Evolutionary conservation across 768 basidiomycete species (phyloP), one percentile per base, ranked within the genome.

Genomic region (Macrolepiota dolichaula): DNA sequence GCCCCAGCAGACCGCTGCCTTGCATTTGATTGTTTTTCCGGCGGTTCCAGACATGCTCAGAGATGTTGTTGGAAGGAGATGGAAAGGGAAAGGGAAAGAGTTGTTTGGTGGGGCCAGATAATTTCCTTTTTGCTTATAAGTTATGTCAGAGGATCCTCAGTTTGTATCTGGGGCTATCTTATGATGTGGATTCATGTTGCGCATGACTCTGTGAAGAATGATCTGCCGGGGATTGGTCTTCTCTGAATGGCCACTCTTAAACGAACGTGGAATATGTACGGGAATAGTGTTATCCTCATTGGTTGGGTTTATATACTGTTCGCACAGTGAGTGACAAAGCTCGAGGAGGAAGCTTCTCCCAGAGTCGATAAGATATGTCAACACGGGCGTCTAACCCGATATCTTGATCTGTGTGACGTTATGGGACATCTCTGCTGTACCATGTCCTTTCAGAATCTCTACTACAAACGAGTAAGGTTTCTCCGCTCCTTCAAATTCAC

Each of bases 1-100:
- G 57, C 82, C 93, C 97, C 96, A 99, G 74, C 94, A 96, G 61
- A 99, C 88, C 40, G 93, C 92, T 36, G 94, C 96, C 74, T 94
- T 96, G 80, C 82, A 96, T 83, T 70, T 85, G 84, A 86, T 96
- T 79, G 73, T 74, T 73, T 91, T 87, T 64, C 94, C 94, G 67
- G 73, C 78, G 51, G 92, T 94, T 63, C 77, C 78, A 40, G 89
- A 85, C 92, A 94, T 95, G 71, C 67, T 64, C 57, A 38, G 58
- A 60, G 63, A 32, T 27, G 35, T 63, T 60, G 57, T 51, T 51
- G 66, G 42, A 61, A 65, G 65, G 65, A 64, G 67, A 54, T 63
- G 68, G 65, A 70, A 63, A 64, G 67, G 64, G 59, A 40, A 46
- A 47, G 40, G 32, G 36, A 40, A 59, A 55, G 51, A 56, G 59